Conservation (phyloP, 176 grass and related monocot genomes). For the Lolium multiflorum region DNA sequence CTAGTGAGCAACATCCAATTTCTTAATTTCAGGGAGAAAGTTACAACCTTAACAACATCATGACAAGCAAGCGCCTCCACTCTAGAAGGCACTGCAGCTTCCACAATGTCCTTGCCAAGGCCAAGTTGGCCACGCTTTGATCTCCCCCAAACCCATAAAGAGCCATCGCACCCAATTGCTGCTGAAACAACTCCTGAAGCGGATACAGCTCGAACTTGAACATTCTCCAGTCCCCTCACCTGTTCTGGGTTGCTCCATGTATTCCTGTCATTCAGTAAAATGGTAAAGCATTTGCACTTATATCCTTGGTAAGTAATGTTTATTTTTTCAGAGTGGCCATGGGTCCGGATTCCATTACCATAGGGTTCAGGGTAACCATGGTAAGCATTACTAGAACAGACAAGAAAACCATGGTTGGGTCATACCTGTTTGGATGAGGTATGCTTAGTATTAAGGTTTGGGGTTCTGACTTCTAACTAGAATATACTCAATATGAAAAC, state of each 20-base stretch:
- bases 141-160: conserved; percentile 86
- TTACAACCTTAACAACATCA: conserved; percentile 74
- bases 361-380: no score
- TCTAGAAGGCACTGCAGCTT: conserved; percentile 58
- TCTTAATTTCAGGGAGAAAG: conserved; percentile 35
- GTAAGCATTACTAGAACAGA: not conserved
- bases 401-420: conserved; percentile 3
- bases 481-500: not conserved
- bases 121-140: conserved; percentile 96
- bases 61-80: conserved; percentile 64
- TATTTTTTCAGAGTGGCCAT: not conserved
- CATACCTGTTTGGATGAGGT: not conserved
- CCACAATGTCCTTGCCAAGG: conserved; percentile 65
- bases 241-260: conserved; percentile 74
- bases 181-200: conserved; percentile 89
- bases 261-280: conserved; percentile 53
- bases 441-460: conserved; percentile 9
- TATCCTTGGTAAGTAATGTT: not conserved
- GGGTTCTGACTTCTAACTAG: not conserved
- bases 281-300: conserved; percentile 6
- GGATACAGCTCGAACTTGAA: conserved; percentile 69
- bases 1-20: conserved; percentile 8
- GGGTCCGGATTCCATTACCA: not conserved
- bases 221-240: conserved; percentile 76
- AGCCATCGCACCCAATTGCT: conserved; percentile 76